These are phyloP conservation scores for Parathielavia hyrcaniae DNA, from an alignment of 495 filamentous ascomycete genomes.

Conservation along the genomic window DNA sequence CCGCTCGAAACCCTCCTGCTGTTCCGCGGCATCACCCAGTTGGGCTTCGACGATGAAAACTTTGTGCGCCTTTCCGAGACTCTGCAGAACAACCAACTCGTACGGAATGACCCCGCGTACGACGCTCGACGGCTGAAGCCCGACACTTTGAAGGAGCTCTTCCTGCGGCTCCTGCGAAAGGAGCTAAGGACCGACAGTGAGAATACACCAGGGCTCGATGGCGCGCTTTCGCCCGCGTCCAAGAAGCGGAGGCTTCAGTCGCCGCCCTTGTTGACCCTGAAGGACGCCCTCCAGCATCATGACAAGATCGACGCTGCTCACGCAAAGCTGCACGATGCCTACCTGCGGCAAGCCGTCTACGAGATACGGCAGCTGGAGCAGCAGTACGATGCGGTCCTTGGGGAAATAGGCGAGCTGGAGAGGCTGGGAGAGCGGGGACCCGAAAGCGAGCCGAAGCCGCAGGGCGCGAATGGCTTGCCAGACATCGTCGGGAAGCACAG, in stretches of 20 bases:
- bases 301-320: slow-evolving; percentile 63
- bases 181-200: slow-evolving; percentile 48
- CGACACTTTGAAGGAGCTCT: slow-evolving; percentile 71
- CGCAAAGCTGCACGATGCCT: slow-evolving; percentile 65
- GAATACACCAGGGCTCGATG: slow-evolving; percentile 29
- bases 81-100: slow-evolving; percentile 61
- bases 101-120: slow-evolving; percentile 61
- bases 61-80: slow-evolving; percentile 69
- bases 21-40: slow-evolving; percentile 71
- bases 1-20: slow-evolving; percentile 84
- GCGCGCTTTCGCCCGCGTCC: slow-evolving; percentile 45
- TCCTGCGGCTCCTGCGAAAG: slow-evolving; percentile 67
- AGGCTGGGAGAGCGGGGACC: slow-evolving; percentile 18
- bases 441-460: slow-evolving; percentile 31
- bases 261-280: slow-evolving; percentile 55
- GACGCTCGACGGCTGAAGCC: slow-evolving; percentile 67
- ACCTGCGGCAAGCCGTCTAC: slow-evolving; percentile 58
- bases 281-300: slow-evolving; percentile 57
- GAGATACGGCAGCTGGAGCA: slow-evolving; percentile 72
- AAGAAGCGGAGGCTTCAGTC: slow-evolving; percentile 69
- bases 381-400: slow-evolving; percentile 53
- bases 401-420: slow-evolving; percentile 64
- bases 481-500: slow-evolving; percentile 18
- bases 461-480: slow-evolving; percentile 23
- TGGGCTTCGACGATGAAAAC: slow-evolving; percentile 56